Conservation (phyloP, 371 early-diverging fungal genomes). For the Massospora cicadina region DNA sequence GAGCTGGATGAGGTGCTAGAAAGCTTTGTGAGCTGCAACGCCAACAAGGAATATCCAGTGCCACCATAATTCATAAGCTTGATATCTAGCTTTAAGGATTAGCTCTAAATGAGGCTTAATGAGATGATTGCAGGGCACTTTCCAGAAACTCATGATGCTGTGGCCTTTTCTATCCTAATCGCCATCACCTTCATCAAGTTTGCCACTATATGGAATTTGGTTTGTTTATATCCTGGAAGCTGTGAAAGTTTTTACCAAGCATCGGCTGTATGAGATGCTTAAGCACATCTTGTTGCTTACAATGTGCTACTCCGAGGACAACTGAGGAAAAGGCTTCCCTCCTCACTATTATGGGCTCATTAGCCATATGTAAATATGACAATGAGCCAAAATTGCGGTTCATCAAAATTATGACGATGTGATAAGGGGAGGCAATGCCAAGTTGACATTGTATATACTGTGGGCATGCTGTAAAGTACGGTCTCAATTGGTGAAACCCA, state of each 20-base stretch:
- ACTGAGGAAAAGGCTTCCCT: constrained; percentile 76
- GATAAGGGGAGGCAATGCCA: constrained; percentile 56
- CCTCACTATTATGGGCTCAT: constrained; percentile 72
- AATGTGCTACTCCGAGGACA: constrained; percentile 82
- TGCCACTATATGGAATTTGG: constrained; percentile 48
- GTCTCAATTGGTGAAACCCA: too few species aligned
- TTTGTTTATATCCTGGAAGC: constrained; percentile 43
- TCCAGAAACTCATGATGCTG: constrained; percentile 23
- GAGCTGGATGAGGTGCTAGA: constrained; percentile 15
- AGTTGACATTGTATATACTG: constrained; percentile 53
- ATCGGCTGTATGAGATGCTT: constrained; percentile 7
- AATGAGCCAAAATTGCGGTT: constrained; percentile 76
- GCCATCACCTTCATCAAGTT: constrained; percentile 47
- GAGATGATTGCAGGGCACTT: constrained; percentile 51
- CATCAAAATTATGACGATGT: constrained; percentile 75
- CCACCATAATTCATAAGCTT: constrained; percentile 14
- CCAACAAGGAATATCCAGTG: constrained; percentile 17
- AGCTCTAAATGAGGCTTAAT: constrained; percentile 39
- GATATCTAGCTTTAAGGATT: constrained; percentile 26
- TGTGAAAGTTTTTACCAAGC: constrained; percentile 27
- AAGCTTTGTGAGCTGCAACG: constrained; percentile 18
- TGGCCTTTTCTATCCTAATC: constrained; percentile 29
- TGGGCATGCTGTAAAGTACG: constrained; percentile 49
- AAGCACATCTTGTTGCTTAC: constrained; percentile 25
- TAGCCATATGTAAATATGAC: constrained; percentile 63